Evolutionary conservation across 495 filamentous ascomycete genomes (phyloP).

Genomic region (Xylaria venustula): DNA sequence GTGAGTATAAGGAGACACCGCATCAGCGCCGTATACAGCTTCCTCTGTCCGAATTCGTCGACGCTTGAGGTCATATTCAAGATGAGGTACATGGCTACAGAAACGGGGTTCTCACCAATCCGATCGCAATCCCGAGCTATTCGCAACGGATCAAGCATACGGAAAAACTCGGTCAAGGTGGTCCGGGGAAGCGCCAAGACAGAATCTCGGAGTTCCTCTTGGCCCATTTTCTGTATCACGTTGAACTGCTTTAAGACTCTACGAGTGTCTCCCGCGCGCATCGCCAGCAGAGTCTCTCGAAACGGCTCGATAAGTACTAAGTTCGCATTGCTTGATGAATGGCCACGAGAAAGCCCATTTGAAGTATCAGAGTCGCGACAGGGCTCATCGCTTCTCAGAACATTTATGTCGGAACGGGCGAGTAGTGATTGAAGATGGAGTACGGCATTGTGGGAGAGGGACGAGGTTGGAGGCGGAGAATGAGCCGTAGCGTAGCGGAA

Average conservation of each 20-base stretch:
- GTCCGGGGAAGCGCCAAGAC: slow-evolving; percentile 24
- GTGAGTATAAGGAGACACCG: slow-evolving; percentile 19
- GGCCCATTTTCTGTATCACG: slow-evolving; percentile 13
- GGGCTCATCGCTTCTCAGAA: background rate
- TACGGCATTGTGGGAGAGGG: background rate
- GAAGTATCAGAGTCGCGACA: background rate
- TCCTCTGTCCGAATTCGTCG: slow-evolving; percentile 34
- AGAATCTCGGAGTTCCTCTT: slow-evolving; percentile 10
- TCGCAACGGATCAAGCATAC: slow-evolving; percentile 32
- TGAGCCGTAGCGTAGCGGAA: background rate
- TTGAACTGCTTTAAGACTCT: slow-evolving; percentile 16
- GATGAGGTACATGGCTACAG: slow-evolving; percentile 24
- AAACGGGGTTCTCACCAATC: slow-evolving; percentile 17
- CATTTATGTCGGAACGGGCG: background rate
- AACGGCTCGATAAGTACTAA: too few relatives aligned
- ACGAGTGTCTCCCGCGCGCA: slow-evolving; percentile 20
- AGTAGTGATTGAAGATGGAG: background rate
- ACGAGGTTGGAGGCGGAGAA: background rate
- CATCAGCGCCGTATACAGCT: slow-evolving; percentile 24
- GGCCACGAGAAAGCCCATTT: background rate
- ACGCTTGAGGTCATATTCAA: slow-evolving; percentile 23
- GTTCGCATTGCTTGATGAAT: too few relatives aligned
- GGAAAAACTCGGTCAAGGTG: slow-evolving; percentile 38
- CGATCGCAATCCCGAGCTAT: slow-evolving; percentile 27
- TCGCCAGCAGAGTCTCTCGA: slow-evolving; percentile 15